phyloP scores from a whole-genome alignment of 177 flowering plant genomes.

The Vitis hybrid region DNA sequence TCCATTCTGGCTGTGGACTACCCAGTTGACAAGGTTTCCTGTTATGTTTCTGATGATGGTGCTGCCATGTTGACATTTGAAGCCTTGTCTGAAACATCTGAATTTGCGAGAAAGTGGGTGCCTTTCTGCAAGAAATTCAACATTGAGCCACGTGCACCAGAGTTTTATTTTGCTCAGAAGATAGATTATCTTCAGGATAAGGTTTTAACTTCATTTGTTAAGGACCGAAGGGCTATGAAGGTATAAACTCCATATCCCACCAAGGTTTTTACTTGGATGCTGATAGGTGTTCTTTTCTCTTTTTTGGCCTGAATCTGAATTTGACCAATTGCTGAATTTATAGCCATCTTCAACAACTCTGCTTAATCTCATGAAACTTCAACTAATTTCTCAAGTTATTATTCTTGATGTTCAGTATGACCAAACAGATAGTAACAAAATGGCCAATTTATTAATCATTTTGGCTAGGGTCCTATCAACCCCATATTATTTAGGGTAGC shows the following conservation, averaged over 20 bases:
- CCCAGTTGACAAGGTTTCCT: background rate
- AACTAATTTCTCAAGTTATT: no score
- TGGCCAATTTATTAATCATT: no score
- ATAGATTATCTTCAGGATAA: constrained; percentile 26
- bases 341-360: background rate
- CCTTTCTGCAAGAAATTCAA: constrained; percentile 23
- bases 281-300: background rate
- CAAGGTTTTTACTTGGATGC: background rate
- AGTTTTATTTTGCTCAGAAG: constrained; percentile 24
- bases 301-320: background rate
- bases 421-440: no score
- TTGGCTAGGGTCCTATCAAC: no score
- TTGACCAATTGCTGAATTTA: background rate
- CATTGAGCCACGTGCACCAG: constrained; percentile 28
- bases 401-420: no score
- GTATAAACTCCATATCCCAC: constrained; percentile 1
- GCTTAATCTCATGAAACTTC: background rate
- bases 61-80: constrained; percentile 31
- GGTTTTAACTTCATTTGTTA: constrained; percentile 22
- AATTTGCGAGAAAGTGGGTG: constrained; percentile 28
- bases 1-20: constrained; percentile 27
- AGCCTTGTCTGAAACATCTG: constrained; percentile 23
- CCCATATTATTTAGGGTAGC: background rate
- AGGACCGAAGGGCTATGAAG: constrained; percentile 30
- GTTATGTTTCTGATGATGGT: constrained; percentile 29